Evolutionary conservation across 192 early-diverging fungal species (phyloP).

Genomic region (Mortierella hygrophila): DNA sequence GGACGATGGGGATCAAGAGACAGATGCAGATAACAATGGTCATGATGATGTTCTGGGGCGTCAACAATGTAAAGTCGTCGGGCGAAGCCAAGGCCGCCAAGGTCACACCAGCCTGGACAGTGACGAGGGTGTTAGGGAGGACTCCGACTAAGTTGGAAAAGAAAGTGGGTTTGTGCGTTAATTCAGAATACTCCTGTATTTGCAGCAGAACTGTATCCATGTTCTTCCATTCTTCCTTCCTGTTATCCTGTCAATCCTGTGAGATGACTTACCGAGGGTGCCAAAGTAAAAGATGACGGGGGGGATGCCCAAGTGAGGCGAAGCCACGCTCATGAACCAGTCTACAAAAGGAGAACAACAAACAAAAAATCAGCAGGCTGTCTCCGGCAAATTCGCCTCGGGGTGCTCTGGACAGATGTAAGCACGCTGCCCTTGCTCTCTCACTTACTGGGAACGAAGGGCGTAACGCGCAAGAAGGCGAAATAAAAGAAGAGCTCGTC

Average conservation of each 20-base stretch:
- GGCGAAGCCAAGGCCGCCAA: constrained; percentile 52
- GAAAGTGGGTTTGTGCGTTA: neutral
- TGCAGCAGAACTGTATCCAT: neutral
- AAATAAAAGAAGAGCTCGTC: constrained; percentile 55
- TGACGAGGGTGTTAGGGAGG: constrained; percentile 54
- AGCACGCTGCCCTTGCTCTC: neutral
- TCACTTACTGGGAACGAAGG: constrained; percentile 49
- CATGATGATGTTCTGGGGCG: constrained; percentile 55
- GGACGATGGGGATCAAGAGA: constrained; percentile 36
- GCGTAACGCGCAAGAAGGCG: constrained; percentile 50
- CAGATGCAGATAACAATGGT: constrained; percentile 40
- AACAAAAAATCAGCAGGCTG: constrained; percentile 11
- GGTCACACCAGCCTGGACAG: constrained; percentile 58
- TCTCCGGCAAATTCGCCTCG: neutral
- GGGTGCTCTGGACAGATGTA: neutral
- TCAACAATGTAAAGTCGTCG: constrained; percentile 57
- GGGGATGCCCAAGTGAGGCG: constrained; percentile 56
- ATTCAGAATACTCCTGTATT: neutral
- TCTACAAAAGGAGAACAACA: constrained; percentile 30
- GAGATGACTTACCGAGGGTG: constrained; percentile 33
- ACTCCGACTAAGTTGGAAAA: constrained; percentile 43
- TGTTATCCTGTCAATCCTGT: neutral
- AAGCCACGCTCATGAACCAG: constrained; percentile 62
- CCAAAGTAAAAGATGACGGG: constrained; percentile 49
- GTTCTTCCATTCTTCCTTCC: neutral